Conservation (phyloP, 1,284 basidiomycete genomes). For the Blastosporella zonata region DNA sequence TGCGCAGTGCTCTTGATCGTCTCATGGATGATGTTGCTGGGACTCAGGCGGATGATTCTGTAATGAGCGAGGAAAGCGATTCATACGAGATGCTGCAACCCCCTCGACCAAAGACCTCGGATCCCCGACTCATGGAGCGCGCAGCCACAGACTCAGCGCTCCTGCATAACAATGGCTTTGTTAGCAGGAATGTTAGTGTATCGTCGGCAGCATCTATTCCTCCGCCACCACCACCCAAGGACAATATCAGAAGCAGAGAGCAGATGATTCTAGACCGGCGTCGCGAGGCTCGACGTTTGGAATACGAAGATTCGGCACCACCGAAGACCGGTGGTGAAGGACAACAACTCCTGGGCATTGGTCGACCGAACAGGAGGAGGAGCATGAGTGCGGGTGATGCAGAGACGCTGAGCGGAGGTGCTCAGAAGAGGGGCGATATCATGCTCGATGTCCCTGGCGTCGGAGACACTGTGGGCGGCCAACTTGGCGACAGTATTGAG, state of each 20-base stretch:
- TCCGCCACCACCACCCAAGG: conserved; percentile 56
- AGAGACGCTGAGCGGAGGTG: conserved; percentile 37
- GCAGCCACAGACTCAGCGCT: conserved; percentile 47
- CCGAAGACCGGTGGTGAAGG: conserved; percentile 24
- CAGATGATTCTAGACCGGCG: conserved; percentile 71
- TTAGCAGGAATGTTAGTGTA: conserved; percentile 38
- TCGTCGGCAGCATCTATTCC: conserved; percentile 38
- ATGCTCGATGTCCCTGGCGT: conserved; percentile 31
- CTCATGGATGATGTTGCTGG: conserved; percentile 74
- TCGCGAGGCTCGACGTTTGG: conserved; percentile 55
- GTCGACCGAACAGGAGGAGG: conserved; percentile 55
- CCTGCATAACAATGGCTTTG: conserved; percentile 28
- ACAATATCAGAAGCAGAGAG: conserved; percentile 65
- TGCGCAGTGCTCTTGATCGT: conserved; percentile 73
- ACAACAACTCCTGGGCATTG: conserved; percentile 33
- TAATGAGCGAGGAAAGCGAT: conserved; percentile 38
- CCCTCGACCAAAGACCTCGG: conserved; percentile 19
- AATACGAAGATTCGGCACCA: conserved; percentile 40
- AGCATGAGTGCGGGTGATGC: conserved; percentile 76
- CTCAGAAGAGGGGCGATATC: conserved; percentile 30
- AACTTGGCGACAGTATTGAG: conserved; percentile 64
- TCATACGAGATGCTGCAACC: conserved; percentile 29
- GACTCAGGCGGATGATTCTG: conserved; percentile 39
- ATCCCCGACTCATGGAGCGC: conserved; percentile 35
- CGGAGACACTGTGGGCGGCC: conserved; percentile 38